Conservation (phyloP, 2,329 filamentous ascomycete genomes). For the Sporothrix humicola region DNA sequence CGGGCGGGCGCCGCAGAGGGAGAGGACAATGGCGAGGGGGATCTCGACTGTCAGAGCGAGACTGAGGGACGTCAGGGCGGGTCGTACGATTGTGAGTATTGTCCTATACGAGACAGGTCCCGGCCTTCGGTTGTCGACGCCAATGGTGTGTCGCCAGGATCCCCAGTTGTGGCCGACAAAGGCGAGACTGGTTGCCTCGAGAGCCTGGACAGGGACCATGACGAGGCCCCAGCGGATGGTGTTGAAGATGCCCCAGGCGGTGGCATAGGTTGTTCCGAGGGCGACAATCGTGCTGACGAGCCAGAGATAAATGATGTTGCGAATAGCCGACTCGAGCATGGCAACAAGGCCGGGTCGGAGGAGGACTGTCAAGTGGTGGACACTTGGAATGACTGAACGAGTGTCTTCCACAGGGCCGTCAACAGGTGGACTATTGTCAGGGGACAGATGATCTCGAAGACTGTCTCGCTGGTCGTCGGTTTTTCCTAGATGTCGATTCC, state of each 20-base stretch:
- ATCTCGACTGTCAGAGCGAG: conserved; percentile 66
- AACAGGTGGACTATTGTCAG: too few relatives aligned
- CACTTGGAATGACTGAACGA: conserved; percentile 43
- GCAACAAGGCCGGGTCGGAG: conserved; percentile 63
- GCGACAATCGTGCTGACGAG: conserved; percentile 68
- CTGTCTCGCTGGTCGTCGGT: too few relatives aligned
- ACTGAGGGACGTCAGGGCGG: conserved; percentile 58
- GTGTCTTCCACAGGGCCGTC: too few relatives aligned
- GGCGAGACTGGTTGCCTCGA: conserved; percentile 66
- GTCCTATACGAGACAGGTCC: conserved; percentile 26
- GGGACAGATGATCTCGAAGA: neutral
- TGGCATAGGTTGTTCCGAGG: conserved; percentile 69
- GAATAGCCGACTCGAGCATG: conserved; percentile 67
- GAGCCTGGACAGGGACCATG: conserved; percentile 72
- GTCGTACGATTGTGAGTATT: conserved; percentile 50
- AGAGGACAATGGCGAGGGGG: conserved; percentile 66
- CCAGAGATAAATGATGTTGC: conserved; percentile 75
- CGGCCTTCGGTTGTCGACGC: conserved; percentile 38
- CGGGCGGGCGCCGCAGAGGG: conserved; percentile 60
- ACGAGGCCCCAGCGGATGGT: conserved; percentile 76
- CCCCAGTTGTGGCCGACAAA: conserved; percentile 74
- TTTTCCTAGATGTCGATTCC: too few relatives aligned
- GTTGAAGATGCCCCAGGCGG: conserved; percentile 75
- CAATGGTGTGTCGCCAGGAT: conserved; percentile 47
- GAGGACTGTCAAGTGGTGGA: conserved; percentile 56